phyloP scores from a whole-genome alignment of 73 alveolate species.

The Durusdinium trenchii region DNA sequence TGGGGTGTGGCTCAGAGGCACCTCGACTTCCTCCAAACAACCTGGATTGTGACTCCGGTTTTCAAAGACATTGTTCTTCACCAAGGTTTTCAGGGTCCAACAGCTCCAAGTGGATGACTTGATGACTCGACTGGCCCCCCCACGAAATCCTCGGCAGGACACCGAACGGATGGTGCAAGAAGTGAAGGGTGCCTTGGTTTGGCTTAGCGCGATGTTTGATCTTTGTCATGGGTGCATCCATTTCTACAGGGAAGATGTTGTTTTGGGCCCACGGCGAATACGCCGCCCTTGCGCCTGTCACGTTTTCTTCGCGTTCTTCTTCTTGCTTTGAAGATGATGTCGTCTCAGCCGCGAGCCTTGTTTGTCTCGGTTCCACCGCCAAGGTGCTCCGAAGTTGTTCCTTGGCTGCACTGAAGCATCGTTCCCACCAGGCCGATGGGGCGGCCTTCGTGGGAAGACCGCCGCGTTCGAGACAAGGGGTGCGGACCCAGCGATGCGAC shows the following conservation, averaged over 20 bases:
- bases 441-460: too few species aligned
- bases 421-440: too few species aligned
- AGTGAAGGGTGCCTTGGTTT: background rate
- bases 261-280: background rate
- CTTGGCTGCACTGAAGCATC: too few species aligned
- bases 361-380: too few species aligned
- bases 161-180: constrained; percentile 30
- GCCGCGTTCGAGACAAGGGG: too few species aligned
- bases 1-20: background rate
- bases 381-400: too few species aligned
- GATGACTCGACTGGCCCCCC: too few species aligned
- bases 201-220: background rate
- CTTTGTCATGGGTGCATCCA: background rate
- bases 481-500: too few species aligned
- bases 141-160: too few species aligned
- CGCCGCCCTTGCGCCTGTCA: background rate
- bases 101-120: too few species aligned
- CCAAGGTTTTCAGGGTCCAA: background rate
- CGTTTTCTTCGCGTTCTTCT: background rate
- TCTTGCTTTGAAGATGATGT: too few species aligned
- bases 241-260: background rate
- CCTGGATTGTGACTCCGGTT: background rate
- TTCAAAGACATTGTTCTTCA: background rate
- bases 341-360: too few species aligned
- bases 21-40: background rate